phyloP scores from a whole-genome alignment of 1,284 basidiomycete species.

The Ceratobasidium theobromae region DNA sequence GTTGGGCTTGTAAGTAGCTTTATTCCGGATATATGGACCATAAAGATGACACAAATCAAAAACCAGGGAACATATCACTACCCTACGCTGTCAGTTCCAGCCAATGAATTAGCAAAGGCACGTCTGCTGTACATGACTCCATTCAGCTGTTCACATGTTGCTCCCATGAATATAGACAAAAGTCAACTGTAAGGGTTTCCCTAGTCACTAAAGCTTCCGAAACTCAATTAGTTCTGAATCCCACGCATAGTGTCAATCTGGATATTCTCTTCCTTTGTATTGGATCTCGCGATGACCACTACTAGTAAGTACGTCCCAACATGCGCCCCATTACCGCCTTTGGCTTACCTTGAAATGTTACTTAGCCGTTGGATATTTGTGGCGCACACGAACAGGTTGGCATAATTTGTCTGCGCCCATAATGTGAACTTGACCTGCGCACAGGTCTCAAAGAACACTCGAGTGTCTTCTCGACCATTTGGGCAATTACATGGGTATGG shows the following conservation, averaged over 20 bases:
- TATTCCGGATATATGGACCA: neutral
- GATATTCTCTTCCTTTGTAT: neutral
- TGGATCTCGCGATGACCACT: neutral
- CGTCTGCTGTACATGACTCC: neutral
- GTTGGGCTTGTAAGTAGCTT: neutral
- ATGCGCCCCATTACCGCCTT: neutral
- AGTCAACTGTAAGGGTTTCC: neutral
- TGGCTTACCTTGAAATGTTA: neutral
- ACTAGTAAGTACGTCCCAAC: slow-evolving; percentile 1
- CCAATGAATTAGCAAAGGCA: neutral
- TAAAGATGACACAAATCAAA: neutral
- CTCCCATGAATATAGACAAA: neutral
- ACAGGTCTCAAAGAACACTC: neutral
- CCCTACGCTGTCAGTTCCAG: neutral
- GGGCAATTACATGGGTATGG: slow-evolving; percentile 5
- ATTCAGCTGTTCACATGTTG: neutral
- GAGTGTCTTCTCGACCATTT: neutral
- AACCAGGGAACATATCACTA: neutral
- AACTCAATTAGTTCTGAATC: neutral
- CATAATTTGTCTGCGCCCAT: neutral
- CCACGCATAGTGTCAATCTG: neutral
- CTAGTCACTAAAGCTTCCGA: neutral
- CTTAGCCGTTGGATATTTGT: slow-evolving; percentile 1
- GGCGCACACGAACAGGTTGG: neutral
- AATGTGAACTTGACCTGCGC: neutral